Evolutionary conservation across 73 alveolate genomes (phyloP).

Genomic region (Vitrella brassicaformis): DNA sequence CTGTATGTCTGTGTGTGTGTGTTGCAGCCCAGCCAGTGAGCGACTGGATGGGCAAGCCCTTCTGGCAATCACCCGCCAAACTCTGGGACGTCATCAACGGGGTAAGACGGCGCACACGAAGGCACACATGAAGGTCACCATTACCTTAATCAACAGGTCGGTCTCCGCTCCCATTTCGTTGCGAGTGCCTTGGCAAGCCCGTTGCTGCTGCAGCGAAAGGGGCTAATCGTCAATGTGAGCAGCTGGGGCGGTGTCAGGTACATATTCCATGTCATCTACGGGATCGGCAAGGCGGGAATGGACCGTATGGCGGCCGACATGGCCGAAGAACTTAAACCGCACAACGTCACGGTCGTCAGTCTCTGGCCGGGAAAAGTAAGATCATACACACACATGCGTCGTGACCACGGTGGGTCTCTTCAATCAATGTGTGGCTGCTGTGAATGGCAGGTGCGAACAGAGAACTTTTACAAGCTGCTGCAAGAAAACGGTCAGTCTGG

Average conservation of each 20-base stretch:
- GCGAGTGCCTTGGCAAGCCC: not conserved
- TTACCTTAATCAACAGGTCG: not conserved
- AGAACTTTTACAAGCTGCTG: not conserved
- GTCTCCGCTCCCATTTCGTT: not conserved
- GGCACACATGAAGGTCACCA: not conserved
- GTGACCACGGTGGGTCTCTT: no score
- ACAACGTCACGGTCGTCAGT: not conserved
- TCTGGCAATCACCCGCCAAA: not conserved
- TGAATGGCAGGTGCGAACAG: not conserved
- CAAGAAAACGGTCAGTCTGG: not conserved
- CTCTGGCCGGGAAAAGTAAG: not conserved
- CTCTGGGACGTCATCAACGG: not conserved
- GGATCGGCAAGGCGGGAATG: conserved; percentile 4
- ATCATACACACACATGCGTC: no score
- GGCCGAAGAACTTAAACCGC: conserved; percentile 4
- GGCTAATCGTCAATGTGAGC: conserved; percentile 4
- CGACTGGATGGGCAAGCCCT: not conserved
- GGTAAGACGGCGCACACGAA: not conserved
- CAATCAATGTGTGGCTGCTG: no score
- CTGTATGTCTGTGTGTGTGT: no score
- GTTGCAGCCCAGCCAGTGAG: not conserved
- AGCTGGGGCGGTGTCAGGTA: conserved; percentile 5
- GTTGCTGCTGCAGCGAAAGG: not conserved
- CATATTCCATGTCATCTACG: conserved; percentile 8
- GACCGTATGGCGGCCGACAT: conserved; percentile 8